These are phyloP conservation scores for Colletotrichum somersetense DNA, from an alignment of 2,329 filamentous ascomycete species.

Conservation along the genomic window DNA sequence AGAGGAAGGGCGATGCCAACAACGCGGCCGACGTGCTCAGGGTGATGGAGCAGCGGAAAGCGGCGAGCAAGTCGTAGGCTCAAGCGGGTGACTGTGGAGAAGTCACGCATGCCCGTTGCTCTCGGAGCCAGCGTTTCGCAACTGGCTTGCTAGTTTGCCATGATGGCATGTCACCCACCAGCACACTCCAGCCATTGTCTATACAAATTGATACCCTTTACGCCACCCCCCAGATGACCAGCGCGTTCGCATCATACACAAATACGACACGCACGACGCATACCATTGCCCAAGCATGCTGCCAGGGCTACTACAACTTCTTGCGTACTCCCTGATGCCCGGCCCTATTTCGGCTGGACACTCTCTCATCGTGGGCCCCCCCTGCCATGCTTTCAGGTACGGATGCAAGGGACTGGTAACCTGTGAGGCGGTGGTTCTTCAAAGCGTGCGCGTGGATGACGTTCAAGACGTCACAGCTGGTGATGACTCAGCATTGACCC, in stretches of 20 bases:
- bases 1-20: slow-evolving; percentile 83
- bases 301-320: too few relatives aligned
- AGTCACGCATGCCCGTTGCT: not conserved
- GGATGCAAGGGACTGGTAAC: not conserved
- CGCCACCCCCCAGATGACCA: not conserved
- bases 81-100: not conserved
- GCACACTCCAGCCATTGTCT: not conserved
- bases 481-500: slow-evolving; percentile 22
- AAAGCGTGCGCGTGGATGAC: slow-evolving; percentile 2
- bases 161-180: not conserved
- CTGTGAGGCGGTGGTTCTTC: not conserved
- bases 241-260: not conserved
- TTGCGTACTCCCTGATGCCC: not conserved
- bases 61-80: slow-evolving; percentile 43
- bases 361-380: not conserved
- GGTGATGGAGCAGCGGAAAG: slow-evolving; percentile 75
- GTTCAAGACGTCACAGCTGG: slow-evolving; percentile 20
- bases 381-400: not conserved
- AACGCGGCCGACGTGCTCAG: slow-evolving; percentile 84
- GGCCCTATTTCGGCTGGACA: not conserved
- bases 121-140: not conserved
- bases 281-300: not conserved
- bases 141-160: not conserved
- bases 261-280: not conserved
- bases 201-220: slow-evolving; percentile 13